Evolutionary conservation across 1,139 yeast species (phyloP).

Genomic region (Pichia sp.): DNA sequence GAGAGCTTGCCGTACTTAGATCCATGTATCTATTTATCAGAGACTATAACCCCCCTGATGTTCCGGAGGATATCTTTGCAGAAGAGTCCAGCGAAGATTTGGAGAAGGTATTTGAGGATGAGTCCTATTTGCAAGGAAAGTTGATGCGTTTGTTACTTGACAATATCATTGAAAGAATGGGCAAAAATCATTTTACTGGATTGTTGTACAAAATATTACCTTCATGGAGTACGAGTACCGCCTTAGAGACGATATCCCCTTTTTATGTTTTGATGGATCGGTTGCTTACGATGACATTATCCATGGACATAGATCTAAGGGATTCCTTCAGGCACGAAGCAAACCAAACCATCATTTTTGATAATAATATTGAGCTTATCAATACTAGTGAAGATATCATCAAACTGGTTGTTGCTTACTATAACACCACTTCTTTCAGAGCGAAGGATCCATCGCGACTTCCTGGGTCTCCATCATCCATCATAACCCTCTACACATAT

Average conservation of each 20-base stretch:
- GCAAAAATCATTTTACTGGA: background rate
- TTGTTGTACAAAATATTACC: conserved; percentile 9
- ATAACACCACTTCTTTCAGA: conserved; percentile 18
- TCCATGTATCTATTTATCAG: conserved; percentile 60
- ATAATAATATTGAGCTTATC: conserved; percentile 13
- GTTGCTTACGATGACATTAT: conserved; percentile 36
- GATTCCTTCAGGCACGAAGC: conserved; percentile 32
- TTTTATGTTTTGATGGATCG: conserved; percentile 36
- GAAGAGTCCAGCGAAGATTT: conserved; percentile 31
- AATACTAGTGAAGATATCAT: conserved; percentile 29
- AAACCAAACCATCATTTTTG: conserved; percentile 25
- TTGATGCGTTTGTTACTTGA: conserved; percentile 34
- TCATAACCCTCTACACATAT: conserved; percentile 27
- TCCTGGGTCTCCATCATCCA: conserved; percentile 27
- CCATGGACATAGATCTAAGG: conserved; percentile 56
- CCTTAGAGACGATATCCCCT: background rate
- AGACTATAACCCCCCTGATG: conserved; percentile 48
- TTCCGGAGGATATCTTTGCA: conserved; percentile 31
- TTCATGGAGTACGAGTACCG: background rate
- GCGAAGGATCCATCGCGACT: conserved; percentile 11
- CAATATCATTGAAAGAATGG: conserved; percentile 4
- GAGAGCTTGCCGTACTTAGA: conserved; percentile 42
- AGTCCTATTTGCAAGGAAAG: conserved; percentile 44
- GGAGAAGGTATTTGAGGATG: conserved; percentile 39
- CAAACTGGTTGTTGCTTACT: conserved; percentile 31